A percentile compares a stretch with the other conserved stretches of the same genome.
Evolutionary conservation across 208 protist genomes (phyloP).

Genomic region (Crithidia expoeki): DNA sequence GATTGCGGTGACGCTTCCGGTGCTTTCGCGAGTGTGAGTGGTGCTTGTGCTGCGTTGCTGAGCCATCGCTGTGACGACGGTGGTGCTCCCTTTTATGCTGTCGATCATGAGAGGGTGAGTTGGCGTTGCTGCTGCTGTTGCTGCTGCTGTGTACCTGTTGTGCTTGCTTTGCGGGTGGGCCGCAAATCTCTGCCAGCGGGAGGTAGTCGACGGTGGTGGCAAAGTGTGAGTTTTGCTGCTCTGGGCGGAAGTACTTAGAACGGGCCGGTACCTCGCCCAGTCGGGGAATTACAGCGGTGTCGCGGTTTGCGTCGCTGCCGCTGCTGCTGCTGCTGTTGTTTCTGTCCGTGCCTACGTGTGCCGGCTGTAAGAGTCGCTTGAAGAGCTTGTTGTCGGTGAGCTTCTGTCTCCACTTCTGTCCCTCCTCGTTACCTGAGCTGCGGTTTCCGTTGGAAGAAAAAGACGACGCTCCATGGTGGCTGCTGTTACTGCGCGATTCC

Average conservation of each 20-base stretch:
- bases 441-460: background rate
- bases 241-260: slow-evolving; percentile 32
- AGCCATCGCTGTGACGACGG: background rate
- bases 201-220: slow-evolving; percentile 25
- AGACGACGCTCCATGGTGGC: background rate
- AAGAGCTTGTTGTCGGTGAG: slow-evolving; percentile 33
- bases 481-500: slow-evolving; percentile 2
- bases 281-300: background rate
- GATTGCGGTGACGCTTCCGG: background rate
- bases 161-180: too few relatives aligned
- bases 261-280: slow-evolving; percentile 33
- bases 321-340: background rate
- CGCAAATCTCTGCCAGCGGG: slow-evolving; percentile 22
- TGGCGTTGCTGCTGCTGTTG: background rate
- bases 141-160: background rate
- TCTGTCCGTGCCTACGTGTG: background rate
- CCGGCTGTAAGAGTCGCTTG: slow-evolving; percentile 30
- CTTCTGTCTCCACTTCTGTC: slow-evolving; percentile 30
- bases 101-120: too few relatives aligned
- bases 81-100: too few relatives aligned
- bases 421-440: slow-evolving; percentile 8
- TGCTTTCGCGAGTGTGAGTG: background rate
- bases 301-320: background rate
- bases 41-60: background rate
- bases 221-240: slow-evolving; percentile 24